Percentiles rank a stretch among this genome's conserved stretches.
Conservation (phyloP, 306 rosid species). For the Trifolium repens region DNA sequence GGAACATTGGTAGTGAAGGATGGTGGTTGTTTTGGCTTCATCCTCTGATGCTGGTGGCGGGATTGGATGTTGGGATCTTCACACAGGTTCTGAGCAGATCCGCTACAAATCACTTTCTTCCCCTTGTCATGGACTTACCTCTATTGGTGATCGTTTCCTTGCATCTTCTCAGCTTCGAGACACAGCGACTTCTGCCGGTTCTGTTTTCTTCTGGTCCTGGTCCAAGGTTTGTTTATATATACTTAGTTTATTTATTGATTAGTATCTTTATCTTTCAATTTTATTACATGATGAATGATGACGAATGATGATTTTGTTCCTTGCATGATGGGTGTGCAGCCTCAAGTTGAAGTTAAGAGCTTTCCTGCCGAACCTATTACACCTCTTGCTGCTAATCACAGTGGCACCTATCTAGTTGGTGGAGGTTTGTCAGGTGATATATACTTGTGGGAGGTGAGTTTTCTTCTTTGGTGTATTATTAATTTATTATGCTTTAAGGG, state of each 20-base stretch:
- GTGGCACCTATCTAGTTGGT: constrained; percentile 73
- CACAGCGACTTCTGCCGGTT: constrained; percentile 53
- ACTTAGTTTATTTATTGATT: background rate
- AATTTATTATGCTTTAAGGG: background rate
- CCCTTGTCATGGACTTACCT: constrained; percentile 71
- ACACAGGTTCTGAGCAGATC: constrained; percentile 68
- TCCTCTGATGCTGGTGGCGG: constrained; percentile 64
- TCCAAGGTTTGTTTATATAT: constrained; percentile 51
- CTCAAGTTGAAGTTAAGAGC: constrained; percentile 73
- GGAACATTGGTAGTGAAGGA: background rate
- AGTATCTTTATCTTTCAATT: background rate
- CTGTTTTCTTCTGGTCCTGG: constrained; percentile 78
- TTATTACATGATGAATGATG: constrained; percentile 12
- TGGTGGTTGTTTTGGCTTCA: constrained; percentile 79
- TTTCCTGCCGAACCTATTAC: constrained; percentile 69
- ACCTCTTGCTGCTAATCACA: constrained; percentile 70
- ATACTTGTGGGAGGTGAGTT: constrained; percentile 81
- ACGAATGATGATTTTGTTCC: background rate
- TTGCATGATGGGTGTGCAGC: constrained; percentile 48
- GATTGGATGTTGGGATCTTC: constrained; percentile 84
- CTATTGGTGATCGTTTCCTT: constrained; percentile 65
- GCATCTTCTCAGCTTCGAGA: constrained; percentile 70
- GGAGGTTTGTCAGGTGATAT: constrained; percentile 75
- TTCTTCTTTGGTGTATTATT: background rate
- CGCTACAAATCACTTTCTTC: constrained; percentile 78